Evolutionary conservation across 768 basidiomycete genomes (phyloP).

Genomic region (Myochromella boudieri): DNA sequence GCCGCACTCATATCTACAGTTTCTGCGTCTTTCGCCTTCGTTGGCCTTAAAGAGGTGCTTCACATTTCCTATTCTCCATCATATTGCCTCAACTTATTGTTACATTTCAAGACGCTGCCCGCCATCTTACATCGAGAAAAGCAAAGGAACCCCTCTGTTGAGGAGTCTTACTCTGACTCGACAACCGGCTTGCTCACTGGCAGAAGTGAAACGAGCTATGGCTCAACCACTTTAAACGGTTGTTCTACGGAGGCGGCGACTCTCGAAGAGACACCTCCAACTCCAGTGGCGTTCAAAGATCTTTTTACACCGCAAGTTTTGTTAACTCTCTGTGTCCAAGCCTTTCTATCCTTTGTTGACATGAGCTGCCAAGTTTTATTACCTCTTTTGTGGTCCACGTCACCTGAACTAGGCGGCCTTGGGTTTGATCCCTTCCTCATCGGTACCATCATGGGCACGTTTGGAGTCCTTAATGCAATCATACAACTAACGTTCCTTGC

Average conservation of each 20-base stretch:
- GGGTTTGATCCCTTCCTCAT: conserved; percentile 64
- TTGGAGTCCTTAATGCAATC: conserved; percentile 52
- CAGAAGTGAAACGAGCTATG: conserved; percentile 7
- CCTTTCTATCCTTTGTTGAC: conserved; percentile 36
- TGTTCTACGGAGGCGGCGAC: conserved; percentile 3
- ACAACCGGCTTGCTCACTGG: conserved; percentile 16
- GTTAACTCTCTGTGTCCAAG: conserved; percentile 30
- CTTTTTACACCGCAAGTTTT: conserved; percentile 31
- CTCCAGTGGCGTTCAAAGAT: conserved; percentile 20
- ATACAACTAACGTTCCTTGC: conserved; percentile 57
- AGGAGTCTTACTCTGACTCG: conserved; percentile 10
- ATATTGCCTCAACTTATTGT: background rate
- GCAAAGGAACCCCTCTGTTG: conserved; percentile 4
- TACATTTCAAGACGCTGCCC: conserved; percentile 29
- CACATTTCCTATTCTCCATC: background rate
- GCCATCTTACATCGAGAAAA: conserved; percentile 19
- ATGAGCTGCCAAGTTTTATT: conserved; percentile 35
- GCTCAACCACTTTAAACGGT: conserved; percentile 6
- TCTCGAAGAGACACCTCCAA: conserved; percentile 3
- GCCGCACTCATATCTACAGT: conserved; percentile 19
- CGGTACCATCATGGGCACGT: conserved; percentile 54
- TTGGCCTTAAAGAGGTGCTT: conserved; percentile 28
- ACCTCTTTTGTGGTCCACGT: conserved; percentile 55
- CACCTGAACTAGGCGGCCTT: conserved; percentile 60
- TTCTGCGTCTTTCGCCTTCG: conserved; percentile 17